A percentile compares a stretch with the other conserved stretches of the same genome.
phyloP scores from a whole-genome alignment of 192 early-diverging fungal species.

The Backusella circina region DNA sequence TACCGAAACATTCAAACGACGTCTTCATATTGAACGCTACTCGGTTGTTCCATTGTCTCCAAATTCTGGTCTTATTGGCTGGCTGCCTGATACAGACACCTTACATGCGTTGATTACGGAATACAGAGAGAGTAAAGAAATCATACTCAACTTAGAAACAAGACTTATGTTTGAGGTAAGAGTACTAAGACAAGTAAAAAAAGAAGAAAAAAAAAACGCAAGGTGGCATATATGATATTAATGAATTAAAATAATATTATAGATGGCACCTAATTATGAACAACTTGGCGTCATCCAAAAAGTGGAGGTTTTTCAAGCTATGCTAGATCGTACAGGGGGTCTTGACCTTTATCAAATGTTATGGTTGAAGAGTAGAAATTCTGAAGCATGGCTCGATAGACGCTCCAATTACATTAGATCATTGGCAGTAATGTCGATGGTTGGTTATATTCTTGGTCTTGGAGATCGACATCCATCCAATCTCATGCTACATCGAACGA shows the following conservation, averaged over 20 bases:
- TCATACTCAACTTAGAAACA: conserved; percentile 86
- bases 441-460: conserved; percentile 94
- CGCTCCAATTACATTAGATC: conserved; percentile 94
- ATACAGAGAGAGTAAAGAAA: conserved; percentile 81
- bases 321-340: conserved; percentile 81
- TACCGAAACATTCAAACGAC: conserved; percentile 85
- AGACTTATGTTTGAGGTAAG: conserved; percentile 74
- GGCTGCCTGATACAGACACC: conserved; percentile 87
- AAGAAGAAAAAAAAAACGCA: not conserved
- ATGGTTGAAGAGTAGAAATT: conserved; percentile 94
- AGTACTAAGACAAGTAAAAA: not conserved
- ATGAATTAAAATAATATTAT: not conserved
- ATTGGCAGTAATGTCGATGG: conserved; percentile 97
- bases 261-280: conserved; percentile 92
- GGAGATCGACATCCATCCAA: conserved; percentile 97
- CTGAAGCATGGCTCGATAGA: conserved; percentile 93
- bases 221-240: not conserved
- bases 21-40: conserved; percentile 89
- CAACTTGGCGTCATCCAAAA: conserved; percentile 82
- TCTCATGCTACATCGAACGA: conserved; percentile 83
- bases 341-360: conserved; percentile 90
- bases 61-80: conserved; percentile 95
- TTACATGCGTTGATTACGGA: conserved; percentile 81
- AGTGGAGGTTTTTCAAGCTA: conserved; percentile 93
- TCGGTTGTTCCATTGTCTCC: conserved; percentile 92